Conservation (phyloP, 2,329 filamentous ascomycete species). For the Stenocarpella maydis region DNA sequence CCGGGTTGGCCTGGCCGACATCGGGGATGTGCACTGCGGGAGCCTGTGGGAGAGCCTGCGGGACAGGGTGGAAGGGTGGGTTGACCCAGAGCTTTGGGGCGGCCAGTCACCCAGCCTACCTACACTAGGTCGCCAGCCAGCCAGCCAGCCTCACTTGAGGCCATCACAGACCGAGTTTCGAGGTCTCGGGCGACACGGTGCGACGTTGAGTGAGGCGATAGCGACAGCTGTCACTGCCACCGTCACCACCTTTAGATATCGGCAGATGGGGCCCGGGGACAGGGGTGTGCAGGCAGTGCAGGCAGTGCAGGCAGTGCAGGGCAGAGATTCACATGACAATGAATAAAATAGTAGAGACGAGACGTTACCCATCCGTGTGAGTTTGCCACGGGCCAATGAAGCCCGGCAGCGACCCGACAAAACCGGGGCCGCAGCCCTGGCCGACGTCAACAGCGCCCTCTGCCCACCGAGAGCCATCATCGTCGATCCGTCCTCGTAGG, state of each 20-base stretch:
- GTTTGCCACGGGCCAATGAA: conserved; percentile 18
- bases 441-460: conserved; percentile 5
- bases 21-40: conserved; percentile 12
- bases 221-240: background rate
- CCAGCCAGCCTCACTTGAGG: conserved; percentile 14
- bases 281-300: background rate
- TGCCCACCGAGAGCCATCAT: conserved; percentile 13
- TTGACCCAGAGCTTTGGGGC: background rate
- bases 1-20: conserved; percentile 8
- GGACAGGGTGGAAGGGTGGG: background rate
- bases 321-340: too few species aligned
- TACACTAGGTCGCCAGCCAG: too few species aligned
- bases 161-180: conserved; percentile 3
- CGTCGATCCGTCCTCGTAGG: background rate
- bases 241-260: background rate
- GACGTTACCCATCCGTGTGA: conserved; percentile 16
- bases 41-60: background rate
- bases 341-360: too few species aligned
- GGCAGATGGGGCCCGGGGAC: background rate
- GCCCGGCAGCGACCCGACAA: conserved; percentile 3
- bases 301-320: too few species aligned
- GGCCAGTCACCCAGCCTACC: background rate
- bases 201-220: background rate
- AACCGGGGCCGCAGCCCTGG: background rate
- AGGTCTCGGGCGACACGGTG: background rate